Evolutionary conservation across 2,329 filamentous ascomycete species (phyloP).

Genomic region (Clathrospora elynae): DNA sequence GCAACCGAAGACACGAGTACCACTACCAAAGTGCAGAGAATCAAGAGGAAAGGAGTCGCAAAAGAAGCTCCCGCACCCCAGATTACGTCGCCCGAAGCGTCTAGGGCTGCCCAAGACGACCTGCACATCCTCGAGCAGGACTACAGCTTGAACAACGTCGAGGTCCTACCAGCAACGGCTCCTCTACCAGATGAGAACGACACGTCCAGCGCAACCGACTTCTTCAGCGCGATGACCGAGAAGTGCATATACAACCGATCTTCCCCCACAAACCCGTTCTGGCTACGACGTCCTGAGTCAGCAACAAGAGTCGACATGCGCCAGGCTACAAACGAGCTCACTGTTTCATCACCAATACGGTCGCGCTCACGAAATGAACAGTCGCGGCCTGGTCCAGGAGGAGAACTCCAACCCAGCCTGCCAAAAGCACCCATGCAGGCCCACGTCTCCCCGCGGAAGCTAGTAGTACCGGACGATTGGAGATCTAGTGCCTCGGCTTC

Average conservation of each 20-base stretch:
- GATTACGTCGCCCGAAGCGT: slow-evolving; percentile 26
- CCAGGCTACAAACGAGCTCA: slow-evolving; percentile 11
- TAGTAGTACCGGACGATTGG: slow-evolving; percentile 11
- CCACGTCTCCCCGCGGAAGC: slow-evolving; percentile 5
- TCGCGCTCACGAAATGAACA: slow-evolving; percentile 17
- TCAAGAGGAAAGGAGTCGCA: neutral
- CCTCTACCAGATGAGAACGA: slow-evolving; percentile 17
- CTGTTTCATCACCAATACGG: slow-evolving; percentile 29
- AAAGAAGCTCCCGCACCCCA: slow-evolving; percentile 4
- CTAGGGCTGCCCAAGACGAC: slow-evolving; percentile 17
- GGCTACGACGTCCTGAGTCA: slow-evolving; percentile 30
- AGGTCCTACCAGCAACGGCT: slow-evolving; percentile 26
- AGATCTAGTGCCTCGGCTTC: slow-evolving; percentile 32
- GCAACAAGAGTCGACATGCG: slow-evolving; percentile 8
- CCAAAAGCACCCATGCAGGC: slow-evolving; percentile 20
- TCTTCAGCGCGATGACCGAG: slow-evolving; percentile 25
- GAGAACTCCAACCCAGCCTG: slow-evolving; percentile 21
- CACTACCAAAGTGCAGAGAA: slow-evolving; percentile 1
- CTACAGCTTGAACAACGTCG: slow-evolving; percentile 17
- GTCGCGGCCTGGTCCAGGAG: slow-evolving; percentile 7
- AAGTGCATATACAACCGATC: slow-evolving; percentile 16
- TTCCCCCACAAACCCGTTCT: slow-evolving; percentile 25
- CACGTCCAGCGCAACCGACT: slow-evolving; percentile 17
- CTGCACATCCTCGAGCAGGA: slow-evolving; percentile 9
- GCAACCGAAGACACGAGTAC: neutral